A percentile compares a stretch with the other conserved stretches of the same genome.
These are phyloP conservation scores for Tulasnella calospora DNA, from an alignment of 768 basidiomycete genomes.

Conservation along the genomic window DNA sequence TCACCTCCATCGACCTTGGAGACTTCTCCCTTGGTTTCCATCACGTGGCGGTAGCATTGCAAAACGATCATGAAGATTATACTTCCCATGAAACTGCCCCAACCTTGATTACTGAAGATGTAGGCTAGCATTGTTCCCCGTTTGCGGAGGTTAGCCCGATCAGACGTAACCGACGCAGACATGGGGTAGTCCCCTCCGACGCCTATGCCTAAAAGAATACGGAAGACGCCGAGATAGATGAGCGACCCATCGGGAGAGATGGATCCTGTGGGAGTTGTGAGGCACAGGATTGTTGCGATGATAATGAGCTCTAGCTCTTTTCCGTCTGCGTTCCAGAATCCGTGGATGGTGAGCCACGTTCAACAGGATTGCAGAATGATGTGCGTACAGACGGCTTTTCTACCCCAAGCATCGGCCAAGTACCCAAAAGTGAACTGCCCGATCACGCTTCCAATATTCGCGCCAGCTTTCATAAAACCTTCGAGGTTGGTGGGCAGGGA, in stretches of 20 bases:
- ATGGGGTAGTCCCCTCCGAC: constrained; percentile 79
- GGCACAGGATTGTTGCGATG: constrained; percentile 63
- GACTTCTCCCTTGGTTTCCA: constrained; percentile 54
- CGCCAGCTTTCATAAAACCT: constrained; percentile 61
- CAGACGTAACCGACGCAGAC: constrained; percentile 51
- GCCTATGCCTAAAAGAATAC: constrained; percentile 70
- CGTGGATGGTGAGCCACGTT: constrained; percentile 4
- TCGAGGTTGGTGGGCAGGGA: constrained; percentile 51
- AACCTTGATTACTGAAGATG: constrained; percentile 69
- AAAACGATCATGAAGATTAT: constrained; percentile 62
- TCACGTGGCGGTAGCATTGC: constrained; percentile 55
- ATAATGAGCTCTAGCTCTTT: constrained; percentile 80
- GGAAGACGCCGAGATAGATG: constrained; percentile 60
- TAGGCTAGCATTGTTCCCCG: constrained; percentile 71
- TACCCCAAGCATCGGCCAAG: constrained; percentile 60
- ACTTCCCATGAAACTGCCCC: constrained; percentile 64
- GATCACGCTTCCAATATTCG: constrained; percentile 62
- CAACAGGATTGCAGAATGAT: background rate
- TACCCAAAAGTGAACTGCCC: constrained; percentile 44
- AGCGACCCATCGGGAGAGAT: constrained; percentile 49
- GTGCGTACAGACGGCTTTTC: constrained; percentile 52
- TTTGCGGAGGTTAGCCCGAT: constrained; percentile 35
- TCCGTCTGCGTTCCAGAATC: constrained; percentile 47
- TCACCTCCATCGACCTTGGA: constrained; percentile 68
- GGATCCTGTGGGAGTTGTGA: constrained; percentile 55